Conservation (phyloP, 1,284 basidiomycete species). For the Puccinia horiana region DNA sequence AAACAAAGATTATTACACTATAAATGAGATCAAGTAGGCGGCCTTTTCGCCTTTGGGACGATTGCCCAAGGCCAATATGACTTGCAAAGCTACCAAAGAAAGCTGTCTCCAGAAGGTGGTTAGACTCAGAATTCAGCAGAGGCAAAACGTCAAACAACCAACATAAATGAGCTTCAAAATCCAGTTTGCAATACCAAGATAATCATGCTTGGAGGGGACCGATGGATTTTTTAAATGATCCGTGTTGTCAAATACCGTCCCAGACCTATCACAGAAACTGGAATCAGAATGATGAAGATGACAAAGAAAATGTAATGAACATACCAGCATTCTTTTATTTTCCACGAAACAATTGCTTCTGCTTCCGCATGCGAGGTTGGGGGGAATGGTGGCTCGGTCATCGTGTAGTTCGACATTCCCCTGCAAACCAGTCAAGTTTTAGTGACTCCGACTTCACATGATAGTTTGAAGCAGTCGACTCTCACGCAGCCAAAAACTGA, state of each 20-base stretch:
- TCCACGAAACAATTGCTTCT: constrained; percentile 23
- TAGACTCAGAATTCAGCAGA: neutral
- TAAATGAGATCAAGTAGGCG: constrained; percentile 77
- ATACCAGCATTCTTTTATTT: constrained; percentile 49
- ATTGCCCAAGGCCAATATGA: constrained; percentile 85
- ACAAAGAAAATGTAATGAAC: neutral
- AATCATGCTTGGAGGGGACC: constrained; percentile 28
- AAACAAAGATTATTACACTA: constrained; percentile 60
- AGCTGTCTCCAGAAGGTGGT: constrained; percentile 19
- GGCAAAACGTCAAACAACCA: neutral
- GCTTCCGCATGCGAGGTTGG: constrained; percentile 27
- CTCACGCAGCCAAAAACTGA: constrained; percentile 46
- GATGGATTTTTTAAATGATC: constrained; percentile 38
- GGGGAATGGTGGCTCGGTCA: constrained; percentile 21
- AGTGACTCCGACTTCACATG: neutral
- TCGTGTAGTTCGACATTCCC: constrained; percentile 36
- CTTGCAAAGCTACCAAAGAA: constrained; percentile 58
- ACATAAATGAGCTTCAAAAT: constrained; percentile 82
- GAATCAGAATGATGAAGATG: neutral
- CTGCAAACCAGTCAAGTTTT: neutral
- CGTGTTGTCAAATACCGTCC: constrained; percentile 46
- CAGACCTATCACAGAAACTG: constrained; percentile 32
- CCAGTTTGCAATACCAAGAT: constrained; percentile 75
- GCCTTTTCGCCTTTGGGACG: constrained; percentile 88
- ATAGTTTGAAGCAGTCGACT: neutral